These are phyloP conservation scores for Fraxinus latifolia DNA, from an alignment of 305 asterid genomes.

Conservation along the genomic window DNA sequence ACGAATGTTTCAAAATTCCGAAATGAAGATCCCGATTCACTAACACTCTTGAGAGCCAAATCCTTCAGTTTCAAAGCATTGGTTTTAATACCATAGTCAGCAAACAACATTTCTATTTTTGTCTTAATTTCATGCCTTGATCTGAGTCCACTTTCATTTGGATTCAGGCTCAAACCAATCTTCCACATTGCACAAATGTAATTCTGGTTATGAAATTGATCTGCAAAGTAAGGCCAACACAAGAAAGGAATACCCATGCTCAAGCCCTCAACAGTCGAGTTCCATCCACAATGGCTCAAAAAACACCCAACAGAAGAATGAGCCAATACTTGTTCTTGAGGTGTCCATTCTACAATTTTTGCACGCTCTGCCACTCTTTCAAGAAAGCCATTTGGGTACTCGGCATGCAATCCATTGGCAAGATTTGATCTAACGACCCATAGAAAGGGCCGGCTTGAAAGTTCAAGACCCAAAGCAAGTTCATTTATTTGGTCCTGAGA, in stretches of 20 bases:
- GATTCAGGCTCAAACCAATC: slow-evolving; percentile 33
- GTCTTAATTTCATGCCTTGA: slow-evolving; percentile 34
- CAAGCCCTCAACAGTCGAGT: slow-evolving; percentile 41
- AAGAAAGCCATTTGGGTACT: slow-evolving; percentile 35
- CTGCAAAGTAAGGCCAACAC: slow-evolving; percentile 56
- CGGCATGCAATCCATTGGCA: slow-evolving; percentile 20
- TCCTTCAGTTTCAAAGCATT: slow-evolving; percentile 37
- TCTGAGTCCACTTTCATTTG: slow-evolving; percentile 32
- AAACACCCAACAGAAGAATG: slow-evolving; percentile 48
- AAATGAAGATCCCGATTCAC: slow-evolving; percentile 27
- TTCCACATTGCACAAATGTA: slow-evolving; percentile 43
- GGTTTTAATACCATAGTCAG: slow-evolving; percentile 18
- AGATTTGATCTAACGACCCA: slow-evolving; percentile 41
- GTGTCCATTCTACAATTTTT: slow-evolving; percentile 54
- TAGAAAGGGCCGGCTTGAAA: slow-evolving; percentile 32
- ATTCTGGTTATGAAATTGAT: slow-evolving; percentile 36
- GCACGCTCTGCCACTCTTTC: slow-evolving; percentile 30
- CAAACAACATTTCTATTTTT: slow-evolving; percentile 25
- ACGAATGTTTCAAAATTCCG: slow-evolving; percentile 27
- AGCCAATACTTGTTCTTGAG: slow-evolving; percentile 38
- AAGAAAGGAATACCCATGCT: slow-evolving; percentile 41
- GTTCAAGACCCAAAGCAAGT: slow-evolving; percentile 49
- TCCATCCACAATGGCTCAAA: slow-evolving; percentile 54
- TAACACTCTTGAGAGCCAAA: slow-evolving; percentile 16
- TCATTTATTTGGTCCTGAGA: slow-evolving; percentile 39